Percentiles rank a stretch among this genome's conserved stretches.
Conservation (phyloP, 2,329 filamentous ascomycete species). For the Fusarium musae region DNA sequence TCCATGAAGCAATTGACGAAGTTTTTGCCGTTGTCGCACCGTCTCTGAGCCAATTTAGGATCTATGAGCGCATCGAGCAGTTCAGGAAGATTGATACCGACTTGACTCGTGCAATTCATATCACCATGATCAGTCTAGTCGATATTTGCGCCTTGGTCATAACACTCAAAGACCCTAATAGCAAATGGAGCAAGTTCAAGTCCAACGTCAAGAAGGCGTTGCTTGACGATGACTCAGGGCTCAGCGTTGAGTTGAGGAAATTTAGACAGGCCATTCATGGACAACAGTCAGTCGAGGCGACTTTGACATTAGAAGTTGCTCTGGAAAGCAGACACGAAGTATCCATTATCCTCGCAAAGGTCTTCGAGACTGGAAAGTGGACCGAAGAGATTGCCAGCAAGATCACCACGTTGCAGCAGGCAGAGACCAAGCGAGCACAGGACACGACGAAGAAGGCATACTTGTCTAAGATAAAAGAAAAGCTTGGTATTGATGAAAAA, state of each 20-base stretch:
- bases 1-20: not conserved
- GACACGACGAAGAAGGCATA: not conserved
- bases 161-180: not conserved
- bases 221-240: not conserved
- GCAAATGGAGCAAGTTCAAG: not conserved
- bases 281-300: not conserved
- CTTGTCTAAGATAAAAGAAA: not conserved
- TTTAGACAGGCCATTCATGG: not conserved
- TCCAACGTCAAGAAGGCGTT: not conserved
- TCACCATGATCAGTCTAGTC: not conserved
- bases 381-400: not conserved
- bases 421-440: not conserved
- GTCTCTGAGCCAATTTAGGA: not conserved
- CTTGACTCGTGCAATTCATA: not conserved
- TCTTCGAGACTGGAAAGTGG: not conserved
- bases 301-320: not conserved
- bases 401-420: not conserved
- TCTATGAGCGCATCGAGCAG: not conserved
- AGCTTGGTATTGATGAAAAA: not conserved
- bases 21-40: not conserved
- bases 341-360: not conserved
- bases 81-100: not conserved
- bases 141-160: not conserved
- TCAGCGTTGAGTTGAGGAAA: not conserved
- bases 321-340: not conserved